Base-by-base conservation (phyloP, 2,329 filamentous ascomycete genomes). In the Diaporthe aspalathi region DNA sequence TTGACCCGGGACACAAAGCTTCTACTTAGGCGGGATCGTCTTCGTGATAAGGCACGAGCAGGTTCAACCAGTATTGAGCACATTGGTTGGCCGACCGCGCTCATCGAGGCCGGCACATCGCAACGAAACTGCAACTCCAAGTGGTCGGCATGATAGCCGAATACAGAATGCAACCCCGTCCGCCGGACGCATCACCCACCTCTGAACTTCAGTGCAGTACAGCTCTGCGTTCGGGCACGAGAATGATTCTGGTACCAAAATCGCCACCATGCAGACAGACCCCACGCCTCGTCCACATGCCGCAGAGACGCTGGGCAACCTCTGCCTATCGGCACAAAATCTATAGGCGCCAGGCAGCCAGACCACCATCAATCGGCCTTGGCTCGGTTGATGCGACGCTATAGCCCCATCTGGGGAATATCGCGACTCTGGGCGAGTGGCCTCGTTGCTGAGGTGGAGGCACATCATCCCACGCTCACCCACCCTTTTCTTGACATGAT, bases 111-210 rank as follows among this genome's bases (percentile, higher is more conserved):
- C 56, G 68, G 66, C 66, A 68, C 27, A 56, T 68, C n/a, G 17
- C 57, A 66, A 62, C 52, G n/a, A 29, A 49, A 40, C 71, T 67
- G 67, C 71, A 70, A 40, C 40, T 67, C 24, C 71, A 56, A 72
- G 57, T 72, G 67, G 71, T 29, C 49, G 67, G 47, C 22, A 35
- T 54, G 45, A 60, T 40, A 72, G 54, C 68, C 71, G 71, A n/a
- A 70, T 70, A 72, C 68, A 70, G 47, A 20, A 63, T 72, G 62
- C 32, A 56, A 68, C 68, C 68, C 45, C 56, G 50, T 57, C 22
- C 22, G 27, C 49, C 29, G 20, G 27, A 49, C 60, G 43, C 52
- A 29, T n/a, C n/a, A n/a, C n/a, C n/a, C n/a, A 50, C 53, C 43
- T 45, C 29, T 68, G 53, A 22, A 52, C 12, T 35, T 27, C 32